Evolutionary conservation across 2,329 filamentous ascomycete species (phyloP).

Genomic region (Alternaria metachromatica): DNA sequence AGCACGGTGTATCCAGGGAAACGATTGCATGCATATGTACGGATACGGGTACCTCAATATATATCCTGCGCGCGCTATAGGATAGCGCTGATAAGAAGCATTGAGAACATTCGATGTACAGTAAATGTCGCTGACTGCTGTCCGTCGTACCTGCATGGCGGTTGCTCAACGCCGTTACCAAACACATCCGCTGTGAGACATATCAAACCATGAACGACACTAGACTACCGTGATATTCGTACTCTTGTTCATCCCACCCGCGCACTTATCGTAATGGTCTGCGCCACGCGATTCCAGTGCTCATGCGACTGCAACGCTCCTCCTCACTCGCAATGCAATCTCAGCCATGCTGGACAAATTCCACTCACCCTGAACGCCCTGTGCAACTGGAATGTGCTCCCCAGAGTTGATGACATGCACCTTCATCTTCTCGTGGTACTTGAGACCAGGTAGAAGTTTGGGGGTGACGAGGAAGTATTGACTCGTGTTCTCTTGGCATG

Average conservation of each 20-base stretch:
- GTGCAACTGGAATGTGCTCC: slow-evolving; percentile 61
- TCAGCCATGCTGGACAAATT: slow-evolving; percentile 52
- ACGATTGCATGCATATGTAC: not conserved
- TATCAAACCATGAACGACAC: not conserved
- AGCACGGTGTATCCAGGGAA: not conserved
- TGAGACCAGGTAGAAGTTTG: slow-evolving; percentile 84
- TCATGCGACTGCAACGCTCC: slow-evolving; percentile 26
- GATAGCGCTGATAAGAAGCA: not conserved
- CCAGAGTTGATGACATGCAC: slow-evolving; percentile 93
- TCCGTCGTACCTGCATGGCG: not conserved
- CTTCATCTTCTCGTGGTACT: slow-evolving; percentile 90
- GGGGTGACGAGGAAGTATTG: slow-evolving; percentile 98
- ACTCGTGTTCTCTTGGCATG: slow-evolving; percentile 76
- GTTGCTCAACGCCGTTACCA: not conserved
- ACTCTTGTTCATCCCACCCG: too few species aligned
- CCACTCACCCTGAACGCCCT: slow-evolving; percentile 47
- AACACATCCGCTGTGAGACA: not conserved
- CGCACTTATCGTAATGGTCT: not conserved
- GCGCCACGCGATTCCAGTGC: not conserved
- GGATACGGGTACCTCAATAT: slow-evolving; percentile 1
- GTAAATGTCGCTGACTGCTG: not conserved
- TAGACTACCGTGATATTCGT: not conserved
- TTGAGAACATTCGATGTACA: not conserved
- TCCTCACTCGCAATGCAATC: slow-evolving; percentile 40
- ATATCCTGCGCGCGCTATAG: not conserved